phyloP scores from a whole-genome alignment of 2,329 filamentous ascomycete genomes.

The Graphilbum sp. region DNA sequence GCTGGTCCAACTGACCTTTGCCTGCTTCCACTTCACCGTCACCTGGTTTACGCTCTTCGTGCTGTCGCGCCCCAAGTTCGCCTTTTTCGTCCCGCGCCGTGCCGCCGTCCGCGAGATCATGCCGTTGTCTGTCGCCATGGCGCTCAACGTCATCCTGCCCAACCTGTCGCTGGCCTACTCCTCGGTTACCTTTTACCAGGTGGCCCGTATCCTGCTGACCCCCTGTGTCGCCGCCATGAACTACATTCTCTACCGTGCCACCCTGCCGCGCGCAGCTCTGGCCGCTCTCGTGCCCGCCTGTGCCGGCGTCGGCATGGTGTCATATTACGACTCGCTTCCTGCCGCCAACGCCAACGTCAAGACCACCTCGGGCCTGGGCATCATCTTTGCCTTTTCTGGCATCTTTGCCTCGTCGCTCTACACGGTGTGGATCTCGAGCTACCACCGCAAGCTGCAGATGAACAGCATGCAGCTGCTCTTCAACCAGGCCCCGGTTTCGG shows the following conservation, averaged over 20 bases:
- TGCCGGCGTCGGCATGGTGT: conserved; percentile 46
- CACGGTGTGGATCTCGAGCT: conserved; percentile 52
- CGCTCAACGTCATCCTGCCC: conserved; percentile 51
- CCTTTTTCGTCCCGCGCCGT: conserved; percentile 40
- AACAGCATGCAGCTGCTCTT: conserved; percentile 53
- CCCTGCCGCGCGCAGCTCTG: conserved; percentile 36
- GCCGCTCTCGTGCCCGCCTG: conserved; percentile 44
- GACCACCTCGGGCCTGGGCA: conserved; percentile 40
- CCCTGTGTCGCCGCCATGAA: conserved; percentile 50
- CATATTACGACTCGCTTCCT: conserved; percentile 49
- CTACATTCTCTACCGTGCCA: conserved; percentile 40
- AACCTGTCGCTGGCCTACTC: conserved; percentile 54
- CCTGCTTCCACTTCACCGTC: conserved; percentile 51
- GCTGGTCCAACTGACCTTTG: conserved; percentile 47
- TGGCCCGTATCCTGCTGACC: conserved; percentile 50
- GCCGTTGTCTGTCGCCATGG: conserved; percentile 51
- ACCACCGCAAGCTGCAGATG: conserved; percentile 48
- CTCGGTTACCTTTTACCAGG: conserved; percentile 53
- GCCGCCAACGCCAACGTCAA: conserved; percentile 29
- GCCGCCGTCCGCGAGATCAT: conserved; percentile 39
- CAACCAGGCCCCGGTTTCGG: conserved; percentile 49
- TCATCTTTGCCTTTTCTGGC: conserved; percentile 46
- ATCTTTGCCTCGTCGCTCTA: conserved; percentile 51
- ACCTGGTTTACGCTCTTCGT: conserved; percentile 47
- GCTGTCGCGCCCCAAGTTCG: conserved; percentile 40